Conservation (phyloP, 306 rosid species). For the Vachellia pachyceras region DNA sequence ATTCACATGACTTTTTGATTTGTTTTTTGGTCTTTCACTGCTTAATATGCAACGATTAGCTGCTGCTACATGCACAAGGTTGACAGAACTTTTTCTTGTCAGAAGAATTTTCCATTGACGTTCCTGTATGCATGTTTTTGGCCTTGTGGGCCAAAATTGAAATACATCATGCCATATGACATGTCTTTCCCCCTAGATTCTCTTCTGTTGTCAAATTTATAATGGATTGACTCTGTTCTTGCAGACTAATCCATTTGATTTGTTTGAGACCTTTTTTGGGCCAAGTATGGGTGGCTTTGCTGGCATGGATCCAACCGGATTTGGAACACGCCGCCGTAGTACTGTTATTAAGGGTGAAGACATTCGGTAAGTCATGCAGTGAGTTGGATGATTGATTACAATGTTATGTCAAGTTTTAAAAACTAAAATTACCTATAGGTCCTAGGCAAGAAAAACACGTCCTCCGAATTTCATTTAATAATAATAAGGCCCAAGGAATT, state of each 20-base stretch:
- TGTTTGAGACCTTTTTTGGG: conserved; percentile 97
- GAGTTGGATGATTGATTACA: conserved; percentile 15
- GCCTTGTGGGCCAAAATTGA: conserved; percentile 30
- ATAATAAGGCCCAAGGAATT: no score
- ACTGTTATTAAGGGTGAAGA: conserved; percentile 96
- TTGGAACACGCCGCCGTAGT: conserved; percentile 84
- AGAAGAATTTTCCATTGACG: conserved; percentile 2
- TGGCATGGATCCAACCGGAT: conserved; percentile 82
- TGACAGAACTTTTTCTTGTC: conserved; percentile 11
- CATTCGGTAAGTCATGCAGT: conserved; percentile 69
- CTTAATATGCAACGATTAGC: conserved; percentile 10
- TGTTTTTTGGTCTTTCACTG: neutral
- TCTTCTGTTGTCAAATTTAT: neutral
- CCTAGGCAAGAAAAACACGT: neutral
- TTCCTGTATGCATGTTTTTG: conserved; percentile 1
- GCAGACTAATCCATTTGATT: conserved; percentile 97
- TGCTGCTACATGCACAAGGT: conserved; percentile 1
- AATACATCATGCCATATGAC: conserved; percentile 31
- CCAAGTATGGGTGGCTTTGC: conserved; percentile 82
- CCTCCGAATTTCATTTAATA: no score
- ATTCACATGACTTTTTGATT: conserved; percentile 38
- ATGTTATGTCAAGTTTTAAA: neutral
- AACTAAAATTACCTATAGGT: neutral
- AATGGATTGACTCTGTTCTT: conserved; percentile 27
- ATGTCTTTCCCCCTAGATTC: neutral